Conservation (phyloP, 169 alveolate genomes). For the Theileria annulata region DNA sequence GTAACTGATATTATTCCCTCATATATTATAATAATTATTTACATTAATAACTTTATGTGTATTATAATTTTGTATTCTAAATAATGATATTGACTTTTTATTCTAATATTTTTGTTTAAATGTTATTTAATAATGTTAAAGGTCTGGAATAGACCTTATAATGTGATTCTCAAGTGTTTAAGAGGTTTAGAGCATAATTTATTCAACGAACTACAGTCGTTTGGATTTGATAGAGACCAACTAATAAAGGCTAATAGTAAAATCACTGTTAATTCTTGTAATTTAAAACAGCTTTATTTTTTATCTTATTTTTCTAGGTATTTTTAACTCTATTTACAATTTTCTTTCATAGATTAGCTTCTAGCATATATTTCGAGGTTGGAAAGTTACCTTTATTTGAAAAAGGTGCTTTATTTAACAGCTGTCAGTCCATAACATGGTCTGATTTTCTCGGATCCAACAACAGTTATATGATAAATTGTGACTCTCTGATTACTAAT, state of each 20-base stretch:
- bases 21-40: not conserved
- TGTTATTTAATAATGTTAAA: conserved; percentile 23
- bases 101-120: not conserved
- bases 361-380: conserved; percentile 42
- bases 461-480: conserved; percentile 26
- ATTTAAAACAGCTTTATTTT: conserved; percentile 31
- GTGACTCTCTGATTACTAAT: not conserved
- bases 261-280: conserved; percentile 19
- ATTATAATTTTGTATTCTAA: not conserved
- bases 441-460: conserved; percentile 4
- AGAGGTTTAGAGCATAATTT: conserved; percentile 49
- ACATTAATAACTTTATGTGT: not conserved
- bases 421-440: conserved; percentile 43
- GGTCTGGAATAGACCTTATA: conserved; percentile 32
- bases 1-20: not conserved
- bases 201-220: conserved; percentile 33
- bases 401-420: conserved; percentile 24
- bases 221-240: conserved; percentile 39
- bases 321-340: not conserved
- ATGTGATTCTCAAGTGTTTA: conserved; percentile 38
- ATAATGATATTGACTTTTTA: not conserved
- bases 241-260: conserved; percentile 32
- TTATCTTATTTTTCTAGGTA: conserved; percentile 61
- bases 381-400: conserved; percentile 36
- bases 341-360: conserved; percentile 14